Evolutionary conservation across 306 rosid genomes (phyloP).

Genomic region (Rubus parviflorus): DNA sequence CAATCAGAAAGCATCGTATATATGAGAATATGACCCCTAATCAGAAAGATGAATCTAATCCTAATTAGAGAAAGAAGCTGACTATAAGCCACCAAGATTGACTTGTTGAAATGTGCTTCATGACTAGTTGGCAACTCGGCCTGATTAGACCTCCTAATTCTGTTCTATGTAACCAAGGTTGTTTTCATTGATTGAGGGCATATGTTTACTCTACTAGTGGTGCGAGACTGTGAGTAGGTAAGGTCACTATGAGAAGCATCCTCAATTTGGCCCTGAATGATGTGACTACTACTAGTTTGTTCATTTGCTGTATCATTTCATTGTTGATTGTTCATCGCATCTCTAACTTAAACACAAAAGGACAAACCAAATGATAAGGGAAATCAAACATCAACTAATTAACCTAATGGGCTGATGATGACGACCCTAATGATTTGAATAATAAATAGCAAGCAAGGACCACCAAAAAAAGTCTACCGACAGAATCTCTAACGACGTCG

Average conservation of each 20-base stretch:
- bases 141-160: background rate
- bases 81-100: constrained; percentile 24
- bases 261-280: background rate
- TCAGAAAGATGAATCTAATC: background rate
- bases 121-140: constrained; percentile 11
- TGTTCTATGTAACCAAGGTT: background rate
- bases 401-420: background rate
- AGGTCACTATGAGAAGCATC: constrained; percentile 7
- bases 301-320: background rate
- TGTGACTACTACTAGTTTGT: background rate
- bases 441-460: too few species aligned
- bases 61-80: background rate
- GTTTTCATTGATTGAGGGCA: constrained; percentile 1
- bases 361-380: background rate
- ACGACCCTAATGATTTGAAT: background rate
- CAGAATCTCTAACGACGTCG: constrained; percentile 18
- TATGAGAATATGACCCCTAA: background rate
- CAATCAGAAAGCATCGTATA: background rate
- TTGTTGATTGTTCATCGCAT: too few species aligned
- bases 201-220: background rate
- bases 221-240: constrained; percentile 22
- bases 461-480: constrained; percentile 9
- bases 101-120: background rate
- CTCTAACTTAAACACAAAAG: too few species aligned
- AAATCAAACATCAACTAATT: background rate